Evolutionary conservation across 2,329 filamentous ascomycete species (phyloP).

Genomic region (Aspergillus ochraceus): DNA sequence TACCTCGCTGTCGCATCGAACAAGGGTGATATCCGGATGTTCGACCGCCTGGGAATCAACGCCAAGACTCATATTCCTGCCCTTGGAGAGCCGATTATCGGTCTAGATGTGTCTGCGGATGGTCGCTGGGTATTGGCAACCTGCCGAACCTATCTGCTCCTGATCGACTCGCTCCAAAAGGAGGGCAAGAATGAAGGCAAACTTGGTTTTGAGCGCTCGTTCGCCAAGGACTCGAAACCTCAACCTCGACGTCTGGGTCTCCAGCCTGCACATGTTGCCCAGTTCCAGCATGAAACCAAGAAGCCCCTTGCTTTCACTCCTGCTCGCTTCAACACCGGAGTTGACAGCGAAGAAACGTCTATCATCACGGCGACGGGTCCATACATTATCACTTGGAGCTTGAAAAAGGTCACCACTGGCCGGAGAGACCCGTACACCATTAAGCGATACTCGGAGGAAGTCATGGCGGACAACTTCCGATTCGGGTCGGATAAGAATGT

Average conservation of each 20-base stretch:
- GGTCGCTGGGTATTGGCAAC: conserved; percentile 95
- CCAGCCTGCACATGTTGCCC: conserved; percentile 87
- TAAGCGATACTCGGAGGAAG: conserved; percentile 91
- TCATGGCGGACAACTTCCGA: conserved; percentile 98
- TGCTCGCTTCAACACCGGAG: conserved; percentile 89
- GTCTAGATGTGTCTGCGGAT: conserved; percentile 91
- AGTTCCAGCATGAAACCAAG: conserved; percentile 96
- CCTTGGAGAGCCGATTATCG: conserved; percentile 90
- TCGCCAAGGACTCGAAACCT: conserved; percentile 89
- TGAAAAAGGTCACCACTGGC: conserved; percentile 83
- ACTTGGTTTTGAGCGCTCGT: conserved; percentile 93
- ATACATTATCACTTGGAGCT: conserved; percentile 93
- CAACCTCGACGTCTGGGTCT: conserved; percentile 87
- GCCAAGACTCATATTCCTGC: conserved; percentile 97
- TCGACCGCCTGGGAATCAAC: conserved; percentile 93
- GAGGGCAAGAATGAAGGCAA: conserved; percentile 95
- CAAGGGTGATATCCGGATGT: conserved; percentile 96
- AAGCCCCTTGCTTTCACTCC: conserved; percentile 83
- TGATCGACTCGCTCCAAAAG: conserved; percentile 89
- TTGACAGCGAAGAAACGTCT: conserved; percentile 78
- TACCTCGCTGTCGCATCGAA: conserved; percentile 96
- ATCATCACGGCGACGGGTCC: conserved; percentile 97
- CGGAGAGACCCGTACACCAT: conserved; percentile 90
- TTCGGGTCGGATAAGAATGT: conserved; percentile 97
- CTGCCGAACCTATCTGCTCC: conserved; percentile 88